phyloP scores from a whole-genome alignment of 768 basidiomycete species.

The Lentinus tigrinus region DNA sequence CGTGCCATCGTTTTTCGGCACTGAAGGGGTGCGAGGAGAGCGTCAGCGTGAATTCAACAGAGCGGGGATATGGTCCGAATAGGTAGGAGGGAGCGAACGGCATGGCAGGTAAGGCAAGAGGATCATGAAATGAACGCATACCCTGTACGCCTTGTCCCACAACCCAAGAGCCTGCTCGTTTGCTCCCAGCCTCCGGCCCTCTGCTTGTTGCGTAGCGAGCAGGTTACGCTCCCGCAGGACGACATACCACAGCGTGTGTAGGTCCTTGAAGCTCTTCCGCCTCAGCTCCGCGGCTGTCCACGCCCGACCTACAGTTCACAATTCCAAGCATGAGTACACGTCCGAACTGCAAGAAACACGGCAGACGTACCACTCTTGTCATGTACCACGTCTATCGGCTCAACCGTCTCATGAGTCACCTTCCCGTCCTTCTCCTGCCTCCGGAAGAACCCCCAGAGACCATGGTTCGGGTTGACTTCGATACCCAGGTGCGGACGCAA shows the following conservation, averaged over 20 bases:
- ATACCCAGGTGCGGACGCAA: slow-evolving; percentile 45
- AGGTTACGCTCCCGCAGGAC: slow-evolving; percentile 86
- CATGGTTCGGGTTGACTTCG: slow-evolving; percentile 59
- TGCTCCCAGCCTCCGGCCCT: slow-evolving; percentile 59
- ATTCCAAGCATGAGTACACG: background rate
- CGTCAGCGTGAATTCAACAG: background rate
- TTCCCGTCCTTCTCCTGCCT: slow-evolving; percentile 50
- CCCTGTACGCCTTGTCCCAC: slow-evolving; percentile 17
- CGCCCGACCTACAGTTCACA: slow-evolving; percentile 53
- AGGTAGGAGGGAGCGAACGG: background rate
- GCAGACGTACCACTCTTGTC: slow-evolving; percentile 37
- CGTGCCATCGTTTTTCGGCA: slow-evolving; percentile 95
- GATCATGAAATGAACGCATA: slow-evolving; percentile 6
- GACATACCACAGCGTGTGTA: slow-evolving; percentile 96
- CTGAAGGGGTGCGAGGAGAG: slow-evolving; percentile 43
- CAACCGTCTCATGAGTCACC: slow-evolving; percentile 52
- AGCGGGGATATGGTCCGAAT: background rate
- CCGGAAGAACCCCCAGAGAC: slow-evolving; percentile 77
- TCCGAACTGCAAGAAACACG: background rate
- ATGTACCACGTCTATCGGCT: slow-evolving; percentile 28
- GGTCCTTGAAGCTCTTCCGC: slow-evolving; percentile 86
- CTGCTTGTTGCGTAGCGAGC: slow-evolving; percentile 83
- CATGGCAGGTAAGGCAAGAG: no score
- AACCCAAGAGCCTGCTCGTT: background rate
- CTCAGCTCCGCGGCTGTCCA: slow-evolving; percentile 89